Base-by-base conservation (phyloP, 176 grass and related monocot genomes). In the Poa annua region DNA sequence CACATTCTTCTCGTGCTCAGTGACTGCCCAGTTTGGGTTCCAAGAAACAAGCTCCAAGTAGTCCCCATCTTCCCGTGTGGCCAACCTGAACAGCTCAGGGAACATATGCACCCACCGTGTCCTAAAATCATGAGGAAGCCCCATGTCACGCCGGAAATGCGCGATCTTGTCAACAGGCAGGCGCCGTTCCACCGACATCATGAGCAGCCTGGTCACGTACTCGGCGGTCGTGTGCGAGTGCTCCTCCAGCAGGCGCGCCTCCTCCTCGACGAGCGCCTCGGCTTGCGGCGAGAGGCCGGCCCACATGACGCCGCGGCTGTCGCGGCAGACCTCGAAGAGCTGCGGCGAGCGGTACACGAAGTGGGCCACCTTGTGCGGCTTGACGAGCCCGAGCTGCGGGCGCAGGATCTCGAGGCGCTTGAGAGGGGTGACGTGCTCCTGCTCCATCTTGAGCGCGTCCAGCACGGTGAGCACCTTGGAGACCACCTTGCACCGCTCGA, bases 41-140 rank as follows among this genome's bases (percentile, higher is more conserved):
- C 92, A 98, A 48, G 86, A 91, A 21, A 84, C 76, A 35, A 94
- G 92, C 63, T 98, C 34, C 88, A 98, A 68, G 55, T 89, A 94
- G 20, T 91, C 85, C 4, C 64, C 84, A 83, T 94, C 88, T 62
- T 91, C 89, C 52, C 83, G 34, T 50, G 74, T 86, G 56, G 85
- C 72, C 38, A 94, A 24, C 78, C 74, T 89, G 76, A 97, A 97
- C 11, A 74, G 80, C 16, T 92, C 83, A 0, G 92, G 89, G 77
- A 97, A 94, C 92, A 89, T 88, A 66, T 93, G 86, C 74, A 93
- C 87, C 92, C 95, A 98, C 22, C 83, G 74, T 10, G 78, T 82
- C 50, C 79, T 69, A 63, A 98, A 94, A 85, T 98, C 86, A 71
- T 84, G 55, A 8, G 95, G 92, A 76, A 94, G 88, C 20, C 94